These are phyloP conservation scores for Groenewaldozyma auringiensis DNA, from an alignment of 1,139 yeast species.

Conservation along the genomic window DNA sequence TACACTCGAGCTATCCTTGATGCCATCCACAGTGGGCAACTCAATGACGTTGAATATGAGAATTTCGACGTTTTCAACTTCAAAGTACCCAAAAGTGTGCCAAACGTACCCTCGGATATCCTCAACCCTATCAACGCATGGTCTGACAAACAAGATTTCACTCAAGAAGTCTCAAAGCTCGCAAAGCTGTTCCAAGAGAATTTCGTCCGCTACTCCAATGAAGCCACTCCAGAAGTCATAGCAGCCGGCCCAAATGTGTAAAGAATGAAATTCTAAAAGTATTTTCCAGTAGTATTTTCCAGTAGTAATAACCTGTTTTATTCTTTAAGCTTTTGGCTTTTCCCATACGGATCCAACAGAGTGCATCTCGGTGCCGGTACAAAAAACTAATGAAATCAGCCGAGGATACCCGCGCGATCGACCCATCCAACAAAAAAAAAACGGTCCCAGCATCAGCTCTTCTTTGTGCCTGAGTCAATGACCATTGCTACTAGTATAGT, in stretches of 20 bases:
- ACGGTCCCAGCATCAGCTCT: too few relatives aligned
- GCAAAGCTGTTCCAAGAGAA: constrained; percentile 77
- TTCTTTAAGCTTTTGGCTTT: too few relatives aligned
- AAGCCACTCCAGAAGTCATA: constrained; percentile 77
- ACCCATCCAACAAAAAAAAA: too few relatives aligned
- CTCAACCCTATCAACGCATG: constrained; percentile 85
- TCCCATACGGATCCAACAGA: too few relatives aligned
- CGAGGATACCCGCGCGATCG: too few relatives aligned
- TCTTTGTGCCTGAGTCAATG: too few relatives aligned
- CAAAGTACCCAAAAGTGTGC: constrained; percentile 73
- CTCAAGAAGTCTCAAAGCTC: constrained; percentile 60
- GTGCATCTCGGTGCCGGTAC: too few relatives aligned
- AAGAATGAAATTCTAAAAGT: too few relatives aligned
- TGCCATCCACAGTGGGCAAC: constrained; percentile 87
- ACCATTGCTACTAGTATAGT: too few relatives aligned
- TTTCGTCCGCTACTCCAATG: constrained; percentile 76
- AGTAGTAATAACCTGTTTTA: too few relatives aligned
- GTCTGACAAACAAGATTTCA: constrained; percentile 66
- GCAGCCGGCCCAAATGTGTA: constrained; percentile 73
- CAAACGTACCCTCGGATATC: constrained; percentile 75
- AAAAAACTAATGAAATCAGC: too few relatives aligned
- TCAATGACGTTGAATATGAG: constrained; percentile 75
- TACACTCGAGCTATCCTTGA: constrained; percentile 96
- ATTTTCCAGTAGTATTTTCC: too few relatives aligned
- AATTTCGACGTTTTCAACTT: constrained; percentile 80